Evolutionary conservation across 345 rosid genomes (phyloP), one percentile per base, ranked within the genome.

Genomic region (Melaleuca quinquenervia): DNA sequence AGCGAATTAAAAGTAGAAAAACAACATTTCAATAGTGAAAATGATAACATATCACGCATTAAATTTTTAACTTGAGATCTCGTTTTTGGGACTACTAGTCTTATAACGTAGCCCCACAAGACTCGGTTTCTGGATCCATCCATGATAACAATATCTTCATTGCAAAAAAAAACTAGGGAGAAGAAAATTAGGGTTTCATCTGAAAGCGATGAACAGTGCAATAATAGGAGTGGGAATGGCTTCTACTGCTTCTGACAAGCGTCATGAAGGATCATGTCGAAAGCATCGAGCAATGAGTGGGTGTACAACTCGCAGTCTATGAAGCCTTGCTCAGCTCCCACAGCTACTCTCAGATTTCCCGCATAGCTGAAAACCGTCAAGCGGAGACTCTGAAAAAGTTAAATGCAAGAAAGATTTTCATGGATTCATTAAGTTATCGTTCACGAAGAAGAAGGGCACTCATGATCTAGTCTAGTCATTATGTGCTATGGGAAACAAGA

Each of bases 241-340:
- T 41, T 41, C 41, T 41, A 41, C 41, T 41, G 41, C 41, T 41
- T 41, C 41, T 41, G 41, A 41, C 41, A 41, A 2, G 41, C 41
- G 41, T 51, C 18, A 15, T 5, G 16, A 51, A 51, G 52, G 52
- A 51, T 51, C 52, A 51, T 1, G 18, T 51, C 52, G 6, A 51
- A 51, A 13, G 52, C 52, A 51, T 51, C 52, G 41, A 41, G 41
- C 41, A 41, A 4, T 41, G 64, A 58, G 70, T 32, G 32, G 70
- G 70, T 58, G 70, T 58, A 58, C 70, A 58, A 32, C 70, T 58
- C 32, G 70, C 86, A 51, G 74, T 91, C 92, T 22, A 91, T 84
- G 88, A 91, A 91, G 20, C 89, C 92, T 49, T 89, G 87, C 48
- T 91, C 94, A 21, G 86, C 50, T 44, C 85, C 85, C 48, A 90